phyloP scores from a whole-genome alignment of 441 rosid genomes.

The Gossypium gossypioides region DNA sequence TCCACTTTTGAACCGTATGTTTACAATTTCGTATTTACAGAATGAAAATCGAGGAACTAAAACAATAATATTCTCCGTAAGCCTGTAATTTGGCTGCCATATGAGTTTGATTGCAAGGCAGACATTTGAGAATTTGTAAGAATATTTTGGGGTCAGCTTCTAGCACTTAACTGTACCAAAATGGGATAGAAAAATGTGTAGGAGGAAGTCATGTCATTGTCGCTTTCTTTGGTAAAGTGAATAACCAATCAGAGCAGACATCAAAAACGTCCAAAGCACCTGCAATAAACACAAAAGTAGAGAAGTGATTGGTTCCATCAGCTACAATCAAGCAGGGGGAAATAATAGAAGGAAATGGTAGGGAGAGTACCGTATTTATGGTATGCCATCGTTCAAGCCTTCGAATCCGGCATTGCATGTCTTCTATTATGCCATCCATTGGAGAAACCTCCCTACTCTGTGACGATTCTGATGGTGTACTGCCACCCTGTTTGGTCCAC shows the following conservation, averaged over 20 bases:
- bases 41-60: neutral
- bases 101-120: neutral
- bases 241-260: slow-evolving; percentile 94
- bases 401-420: slow-evolving; percentile 78
- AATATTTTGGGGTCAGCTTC: neutral
- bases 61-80: neutral
- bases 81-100: neutral
- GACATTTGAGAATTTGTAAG: neutral
- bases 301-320: neutral
- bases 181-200: neutral
- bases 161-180: neutral
- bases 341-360: neutral
- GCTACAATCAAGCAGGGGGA: neutral
- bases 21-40: slow-evolving; percentile 7
- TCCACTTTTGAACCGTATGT: neutral
- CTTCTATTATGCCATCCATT: slow-evolving; percentile 65
- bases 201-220: slow-evolving; percentile 26
- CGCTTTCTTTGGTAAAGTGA: slow-evolving; percentile 91
- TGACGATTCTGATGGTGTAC: slow-evolving; percentile 70
- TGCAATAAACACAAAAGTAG: slow-evolving; percentile 22
- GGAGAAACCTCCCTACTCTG: slow-evolving; percentile 60
- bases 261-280: slow-evolving; percentile 92
- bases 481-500: slow-evolving; percentile 47
- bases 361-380: slow-evolving; percentile 66
- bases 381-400: slow-evolving; percentile 87